Base-by-base conservation (phyloP, 108 stramenopile genomes). In the Fragilaria radians region DNA sequence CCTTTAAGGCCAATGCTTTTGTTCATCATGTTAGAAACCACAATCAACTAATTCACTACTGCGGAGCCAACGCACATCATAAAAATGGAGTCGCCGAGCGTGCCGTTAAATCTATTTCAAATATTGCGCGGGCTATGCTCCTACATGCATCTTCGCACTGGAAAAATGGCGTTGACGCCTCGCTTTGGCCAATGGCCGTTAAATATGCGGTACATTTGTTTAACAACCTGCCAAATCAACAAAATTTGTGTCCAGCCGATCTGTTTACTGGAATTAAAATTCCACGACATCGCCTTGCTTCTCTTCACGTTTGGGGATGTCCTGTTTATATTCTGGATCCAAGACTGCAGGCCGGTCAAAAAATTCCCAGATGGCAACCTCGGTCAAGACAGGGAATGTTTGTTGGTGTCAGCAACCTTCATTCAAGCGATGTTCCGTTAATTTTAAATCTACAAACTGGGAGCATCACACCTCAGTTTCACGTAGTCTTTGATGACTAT, bases 21-120 rank as follows among this genome's bases (percentile, higher is more conserved):
- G 54, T 33, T 27, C 18, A 11, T 2, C 19, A 54, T 29, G 50
- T 63, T 17, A 29, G 23, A 19, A 28, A 28, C 0, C 23, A 28
- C 14, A 34, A 48, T 0, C 80, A 77, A 52, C 53, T 24, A 1
- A 28, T 66, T 4, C 32, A 28, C 0, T 70, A 68, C 50, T 52
- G 54, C 28, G 73, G 78, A 3, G 73, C 73, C 24, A 68, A 74
- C 25, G 76, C 82, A 0, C 78, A 77, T 46, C 78, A 83, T 55
- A 78, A 83, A 45, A 83, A 83, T 66, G 73, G 72, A 21, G 48
- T 63, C 3, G 82, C 78, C 17, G 78, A 83, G 28, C 58, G 72
- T 0, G 65, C 64, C 25, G 71, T 77, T 28, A 55, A 60, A 51
- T 73, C 72, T 0, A 55, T 77, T 5, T 14, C 57, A 7, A 34